Evolutionary conservation across 345 rosid species (phyloP), one percentile per base, ranked within the genome.

Genomic region (Eucalyptus marginata): DNA sequence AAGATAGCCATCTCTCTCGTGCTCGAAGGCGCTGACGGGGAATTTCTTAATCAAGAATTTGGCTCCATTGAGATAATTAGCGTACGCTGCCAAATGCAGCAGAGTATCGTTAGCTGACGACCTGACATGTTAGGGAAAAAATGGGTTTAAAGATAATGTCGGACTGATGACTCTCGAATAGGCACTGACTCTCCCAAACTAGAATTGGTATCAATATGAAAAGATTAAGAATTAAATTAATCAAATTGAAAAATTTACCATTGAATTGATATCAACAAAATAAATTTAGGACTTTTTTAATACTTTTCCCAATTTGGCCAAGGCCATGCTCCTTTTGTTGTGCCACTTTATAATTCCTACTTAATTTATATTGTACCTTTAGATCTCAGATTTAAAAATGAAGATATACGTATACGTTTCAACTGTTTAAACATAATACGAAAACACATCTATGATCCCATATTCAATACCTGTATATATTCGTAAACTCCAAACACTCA

Each of bases 191-290:
- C 17, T 1, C 9, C 17, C 33, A 62, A 29, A 4, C 15, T 7
- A 50, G 52, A 50, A 52, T 17, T 3, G 24, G 0, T 51, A 4
- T 22, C 0, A 0, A 22, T 22, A 22, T 0, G 5, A 56, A 56
- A 52, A 52, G 22, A 52, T 52, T 52, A 52, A 52, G 0, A 0
- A 52, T 52, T 52, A 52, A 52, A 52, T 52, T 52, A 52, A 52
- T 52, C 9, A 17, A 51, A 17, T 17, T 52, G 0, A 7, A 54
- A 54, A 56, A 0, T 22, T 56, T 18, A 54, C 4, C 24, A 20
- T 20, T 52, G 1, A 52, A 52, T 50, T 15, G 7, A 50, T 3
- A 52, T 20, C 9, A 3, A 20, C 18, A 20, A 18, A 20, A 20
- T 54, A 1, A 20, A 54, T 54, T 20, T 3, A 54, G 0, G 10